Conservation (phyloP, 2,329 filamentous ascomycete species). For the Cercospora brassicicola region DNA sequence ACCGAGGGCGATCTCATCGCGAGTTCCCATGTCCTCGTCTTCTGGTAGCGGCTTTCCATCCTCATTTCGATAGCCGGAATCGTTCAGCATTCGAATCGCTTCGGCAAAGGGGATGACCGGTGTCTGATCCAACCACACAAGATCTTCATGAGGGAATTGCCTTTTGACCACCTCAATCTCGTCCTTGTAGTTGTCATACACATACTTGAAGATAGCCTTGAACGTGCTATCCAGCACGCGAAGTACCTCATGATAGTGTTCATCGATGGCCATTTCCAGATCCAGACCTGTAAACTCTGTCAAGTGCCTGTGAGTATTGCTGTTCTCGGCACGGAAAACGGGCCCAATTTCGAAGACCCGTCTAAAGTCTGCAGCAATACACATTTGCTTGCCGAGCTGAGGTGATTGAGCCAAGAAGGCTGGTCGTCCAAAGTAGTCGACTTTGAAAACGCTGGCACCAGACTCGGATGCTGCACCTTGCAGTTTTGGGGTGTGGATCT, state of each 20-base stretch:
- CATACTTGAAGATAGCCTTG: slow-evolving; percentile 72
- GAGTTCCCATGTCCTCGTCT: slow-evolving; percentile 78
- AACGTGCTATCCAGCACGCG: slow-evolving; percentile 75
- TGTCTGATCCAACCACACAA: slow-evolving; percentile 84
- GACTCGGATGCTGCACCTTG: slow-evolving; percentile 89
- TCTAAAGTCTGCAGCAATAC: slow-evolving; percentile 83
- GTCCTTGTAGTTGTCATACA: slow-evolving; percentile 66
- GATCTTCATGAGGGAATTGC: slow-evolving; percentile 81
- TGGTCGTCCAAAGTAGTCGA: slow-evolving; percentile 84
- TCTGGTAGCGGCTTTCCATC: slow-evolving; percentile 69
- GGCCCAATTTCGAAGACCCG: slow-evolving; percentile 86
- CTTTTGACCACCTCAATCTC: slow-evolving; percentile 79
- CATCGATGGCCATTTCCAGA: slow-evolving; percentile 86
- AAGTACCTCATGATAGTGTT: slow-evolving; percentile 86
- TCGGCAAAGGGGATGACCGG: slow-evolving; percentile 78
- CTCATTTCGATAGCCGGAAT: slow-evolving; percentile 74
- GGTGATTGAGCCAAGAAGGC: slow-evolving; percentile 91
- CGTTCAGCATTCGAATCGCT: slow-evolving; percentile 76
- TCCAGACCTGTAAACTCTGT: slow-evolving; percentile 94
- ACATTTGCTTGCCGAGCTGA: slow-evolving; percentile 90
- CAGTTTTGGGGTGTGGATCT: slow-evolving; percentile 91
- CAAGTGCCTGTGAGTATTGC: slow-evolving; percentile 89
- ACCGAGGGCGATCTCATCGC: slow-evolving; percentile 83
- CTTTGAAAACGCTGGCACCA: slow-evolving; percentile 84
- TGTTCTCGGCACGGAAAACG: slow-evolving; percentile 92